Evolutionary conservation across 2,329 filamentous ascomycete species (phyloP).

Genomic region (Pyrenophora seminiperda): DNA sequence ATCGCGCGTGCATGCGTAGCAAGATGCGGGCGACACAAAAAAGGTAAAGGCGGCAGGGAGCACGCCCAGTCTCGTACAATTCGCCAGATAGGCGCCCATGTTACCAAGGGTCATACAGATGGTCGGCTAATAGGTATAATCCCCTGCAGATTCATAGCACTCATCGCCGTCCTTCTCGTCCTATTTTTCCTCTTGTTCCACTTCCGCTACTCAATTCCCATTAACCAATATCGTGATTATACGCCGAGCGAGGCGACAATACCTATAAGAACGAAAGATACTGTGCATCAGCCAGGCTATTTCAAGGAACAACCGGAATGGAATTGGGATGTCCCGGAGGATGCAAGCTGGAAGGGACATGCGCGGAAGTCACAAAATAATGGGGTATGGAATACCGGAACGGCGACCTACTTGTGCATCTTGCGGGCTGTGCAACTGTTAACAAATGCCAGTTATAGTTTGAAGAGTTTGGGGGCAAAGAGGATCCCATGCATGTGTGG

Average conservation of each 20-base stretch:
- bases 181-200: constrained; percentile 30
- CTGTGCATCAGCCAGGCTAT: constrained; percentile 34
- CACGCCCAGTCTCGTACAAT: no score
- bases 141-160: constrained; percentile 25
- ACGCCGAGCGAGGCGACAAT: constrained; percentile 22
- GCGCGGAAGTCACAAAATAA: constrained; percentile 39
- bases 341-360: constrained; percentile 37
- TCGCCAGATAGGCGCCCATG: not conserved
- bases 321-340: constrained; percentile 37
- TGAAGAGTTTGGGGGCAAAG: constrained; percentile 45
- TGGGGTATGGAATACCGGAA: constrained; percentile 49
- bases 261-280: constrained; percentile 26
- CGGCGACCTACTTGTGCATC: constrained; percentile 49
- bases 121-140: constrained; percentile 10
- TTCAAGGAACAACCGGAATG: constrained; percentile 42
- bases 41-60: no score
- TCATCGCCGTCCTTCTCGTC: constrained; percentile 25
- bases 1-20: not conserved
- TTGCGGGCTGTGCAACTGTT: constrained; percentile 48
- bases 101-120: not conserved
- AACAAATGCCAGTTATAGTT: constrained; percentile 28
- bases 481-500: constrained; percentile 31
- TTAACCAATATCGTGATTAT: constrained; percentile 36
- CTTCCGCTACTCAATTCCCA: constrained; percentile 34
- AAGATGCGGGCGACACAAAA: constrained; percentile 14